Conservation (phyloP, 2,329 filamentous ascomycete species). For the Fusarium luffae region DNA sequence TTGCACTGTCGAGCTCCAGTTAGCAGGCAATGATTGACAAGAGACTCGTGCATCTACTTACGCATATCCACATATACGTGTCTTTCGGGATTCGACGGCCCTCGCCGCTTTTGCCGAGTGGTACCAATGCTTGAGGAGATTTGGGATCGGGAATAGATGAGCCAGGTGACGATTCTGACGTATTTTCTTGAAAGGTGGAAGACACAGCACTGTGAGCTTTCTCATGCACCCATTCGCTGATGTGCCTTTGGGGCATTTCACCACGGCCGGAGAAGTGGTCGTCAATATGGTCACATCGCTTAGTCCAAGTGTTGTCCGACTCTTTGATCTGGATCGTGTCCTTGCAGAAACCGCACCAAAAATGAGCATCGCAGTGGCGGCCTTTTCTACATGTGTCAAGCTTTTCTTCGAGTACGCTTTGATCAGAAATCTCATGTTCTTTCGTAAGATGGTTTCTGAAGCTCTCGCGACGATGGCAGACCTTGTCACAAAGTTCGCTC, state of each 20-base stretch:
- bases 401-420: constrained; percentile 53
- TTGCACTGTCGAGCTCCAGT: constrained; percentile 33
- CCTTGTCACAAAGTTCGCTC: constrained; percentile 62
- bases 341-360: constrained; percentile 90
- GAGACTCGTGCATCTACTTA: constrained; percentile 37
- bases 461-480: constrained; percentile 67
- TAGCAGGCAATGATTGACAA: neutral
- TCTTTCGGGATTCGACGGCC: constrained; percentile 19
- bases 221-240: constrained; percentile 66
- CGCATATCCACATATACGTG: constrained; percentile 48
- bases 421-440: constrained; percentile 57
- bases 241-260: constrained; percentile 52
- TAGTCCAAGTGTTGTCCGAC: constrained; percentile 64
- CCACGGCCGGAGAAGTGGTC: constrained; percentile 70
- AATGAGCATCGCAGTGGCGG: constrained; percentile 70
- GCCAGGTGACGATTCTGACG: constrained; percentile 1
- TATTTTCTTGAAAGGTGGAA: neutral
- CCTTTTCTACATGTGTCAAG: constrained; percentile 70
- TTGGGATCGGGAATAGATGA: constrained; percentile 12
- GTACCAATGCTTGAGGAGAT: neutral
- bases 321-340: constrained; percentile 62
- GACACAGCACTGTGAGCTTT: constrained; percentile 5
- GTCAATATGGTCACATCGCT: constrained; percentile 78
- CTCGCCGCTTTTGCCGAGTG: constrained; percentile 16
- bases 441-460: constrained; percentile 71